A percentile compares a stretch with the other conserved stretches of the same genome.
Evolutionary conservation across 2,329 filamentous ascomycete species (phyloP).

Genomic region (Fusarium kyushuense): DNA sequence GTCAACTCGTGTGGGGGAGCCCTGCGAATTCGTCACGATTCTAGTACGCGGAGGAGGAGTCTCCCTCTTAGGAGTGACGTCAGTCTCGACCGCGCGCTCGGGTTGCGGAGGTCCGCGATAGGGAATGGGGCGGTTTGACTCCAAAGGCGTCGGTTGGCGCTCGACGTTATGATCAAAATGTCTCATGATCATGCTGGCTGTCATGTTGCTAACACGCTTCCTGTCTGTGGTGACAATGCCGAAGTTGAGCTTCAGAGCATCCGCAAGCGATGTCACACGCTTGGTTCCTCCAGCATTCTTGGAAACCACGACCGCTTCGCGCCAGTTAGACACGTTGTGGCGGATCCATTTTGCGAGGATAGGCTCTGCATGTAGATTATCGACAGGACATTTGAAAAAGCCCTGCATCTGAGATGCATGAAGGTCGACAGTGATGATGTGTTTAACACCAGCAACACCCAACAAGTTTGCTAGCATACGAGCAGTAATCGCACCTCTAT

Average conservation of each 20-base stretch:
- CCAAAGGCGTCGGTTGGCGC: conserved; percentile 56
- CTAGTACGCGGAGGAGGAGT: conserved; percentile 44
- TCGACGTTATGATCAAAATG: conserved; percentile 71
- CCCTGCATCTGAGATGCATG: conserved; percentile 99
- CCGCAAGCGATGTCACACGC: conserved; percentile 93
- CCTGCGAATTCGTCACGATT: conserved; percentile 57
- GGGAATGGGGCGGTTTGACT: conserved; percentile 49
- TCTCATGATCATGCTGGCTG: conserved; percentile 80
- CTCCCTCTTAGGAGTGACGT: conserved; percentile 37
- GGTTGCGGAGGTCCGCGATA: conserved; percentile 32
- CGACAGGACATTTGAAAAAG: conserved; percentile 97
- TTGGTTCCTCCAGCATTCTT: conserved; percentile 99
- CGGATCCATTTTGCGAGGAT: conserved; percentile 96
- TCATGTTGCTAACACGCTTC: conserved; percentile 76
- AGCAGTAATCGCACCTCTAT: conserved; percentile 94
- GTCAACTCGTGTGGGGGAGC: conserved; percentile 57
- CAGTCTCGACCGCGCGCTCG: conserved; percentile 38
- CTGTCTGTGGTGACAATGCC: conserved; percentile 93
- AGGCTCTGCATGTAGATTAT: conserved; percentile 96
- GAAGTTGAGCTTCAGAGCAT: conserved; percentile 96
- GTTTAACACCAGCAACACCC: conserved; percentile 92
- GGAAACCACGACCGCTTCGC: conserved; percentile 92
- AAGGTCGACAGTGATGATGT: conserved; percentile 96
- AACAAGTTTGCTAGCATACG: conserved; percentile 97
- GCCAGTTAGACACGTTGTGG: conserved; percentile 88